Evolutionary conservation across 2,329 filamentous ascomycete genomes (phyloP).

Genomic region (Laburnicola sp.): DNA sequence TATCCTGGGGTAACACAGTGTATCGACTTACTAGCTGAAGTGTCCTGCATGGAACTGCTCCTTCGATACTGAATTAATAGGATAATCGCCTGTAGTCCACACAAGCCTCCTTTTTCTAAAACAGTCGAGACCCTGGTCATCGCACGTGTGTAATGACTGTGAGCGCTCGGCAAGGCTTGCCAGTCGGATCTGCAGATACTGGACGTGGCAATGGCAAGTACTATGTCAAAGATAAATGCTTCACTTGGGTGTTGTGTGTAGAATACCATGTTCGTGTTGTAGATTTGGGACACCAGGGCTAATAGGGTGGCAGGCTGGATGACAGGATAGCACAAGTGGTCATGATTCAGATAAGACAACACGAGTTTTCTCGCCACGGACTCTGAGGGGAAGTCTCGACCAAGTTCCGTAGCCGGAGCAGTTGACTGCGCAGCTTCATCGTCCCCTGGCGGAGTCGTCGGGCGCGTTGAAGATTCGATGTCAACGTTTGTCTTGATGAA

Average conservation of each 20-base stretch:
- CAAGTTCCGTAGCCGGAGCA: neutral
- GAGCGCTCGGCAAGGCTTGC: slow-evolving; percentile 19
- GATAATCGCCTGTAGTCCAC: neutral
- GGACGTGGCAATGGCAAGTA: slow-evolving; percentile 49
- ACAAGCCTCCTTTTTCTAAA: neutral
- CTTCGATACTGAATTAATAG: neutral
- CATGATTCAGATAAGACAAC: neutral
- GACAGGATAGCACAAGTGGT: neutral
- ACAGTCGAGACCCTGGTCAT: neutral
- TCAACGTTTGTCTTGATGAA: neutral
- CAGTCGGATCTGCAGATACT: slow-evolving; percentile 51
- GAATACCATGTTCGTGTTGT: neutral
- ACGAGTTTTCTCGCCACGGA: neutral
- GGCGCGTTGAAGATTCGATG: neutral
- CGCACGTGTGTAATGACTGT: neutral
- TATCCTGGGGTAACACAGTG: neutral
- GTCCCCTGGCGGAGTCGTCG: neutral
- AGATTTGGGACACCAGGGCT: neutral
- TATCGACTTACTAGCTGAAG: neutral
- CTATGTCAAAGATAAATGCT: slow-evolving; percentile 51
- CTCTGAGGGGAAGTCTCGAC: neutral
- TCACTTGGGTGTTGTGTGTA: slow-evolving; percentile 28
- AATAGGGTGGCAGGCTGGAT: neutral
- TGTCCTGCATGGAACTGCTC: neutral
- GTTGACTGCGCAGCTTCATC: neutral